These are phyloP conservation scores for Arabidopsis suecica DNA, from an alignment of 345 rosid genomes.

Conservation along the genomic window DNA sequence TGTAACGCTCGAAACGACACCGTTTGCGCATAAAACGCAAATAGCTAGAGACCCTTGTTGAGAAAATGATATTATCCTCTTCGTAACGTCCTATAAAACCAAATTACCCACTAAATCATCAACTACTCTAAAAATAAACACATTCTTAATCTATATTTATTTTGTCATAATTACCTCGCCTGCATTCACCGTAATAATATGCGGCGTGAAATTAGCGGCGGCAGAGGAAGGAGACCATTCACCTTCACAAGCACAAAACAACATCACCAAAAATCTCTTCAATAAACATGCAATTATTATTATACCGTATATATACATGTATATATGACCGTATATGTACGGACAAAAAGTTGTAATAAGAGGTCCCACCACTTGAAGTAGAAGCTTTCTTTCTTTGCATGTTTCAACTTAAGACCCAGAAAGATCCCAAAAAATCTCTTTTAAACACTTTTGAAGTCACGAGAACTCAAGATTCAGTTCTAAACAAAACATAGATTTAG, in stretches of 20 bases:
- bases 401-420: slow-evolving; percentile 32
- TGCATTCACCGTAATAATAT: slow-evolving; percentile 84
- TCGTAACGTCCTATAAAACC: slow-evolving; percentile 72
- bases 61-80: slow-evolving; percentile 94
- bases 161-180: slow-evolving; percentile 68
- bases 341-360: slow-evolving; percentile 21
- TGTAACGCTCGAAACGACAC: slow-evolving; percentile 88
- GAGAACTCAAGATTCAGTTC: slow-evolving; percentile 31
- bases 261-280: slow-evolving; percentile 2
- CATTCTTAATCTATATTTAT: background rate
- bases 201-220: slow-evolving; percentile 89
- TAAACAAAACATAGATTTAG: slow-evolving; percentile 14
- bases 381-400: slow-evolving; percentile 37
- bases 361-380: slow-evolving; percentile 36
- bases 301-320: background rate
- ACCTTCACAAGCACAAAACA: slow-evolving; percentile 54
- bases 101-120: slow-evolving; percentile 26
- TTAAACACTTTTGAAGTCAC: slow-evolving; percentile 10
- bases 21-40: slow-evolving; percentile 90
- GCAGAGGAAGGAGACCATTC: slow-evolving; percentile 88
- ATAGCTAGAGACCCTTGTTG: slow-evolving; percentile 90
- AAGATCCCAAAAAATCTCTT: slow-evolving; percentile 39
- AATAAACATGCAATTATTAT: background rate
- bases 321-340: slow-evolving; percentile 12
- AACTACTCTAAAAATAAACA: background rate